Evolutionary conservation across 129 eudicot species (phyloP), one percentile per base, ranked within the genome.

Genomic region (Tanacetum coccineum): DNA sequence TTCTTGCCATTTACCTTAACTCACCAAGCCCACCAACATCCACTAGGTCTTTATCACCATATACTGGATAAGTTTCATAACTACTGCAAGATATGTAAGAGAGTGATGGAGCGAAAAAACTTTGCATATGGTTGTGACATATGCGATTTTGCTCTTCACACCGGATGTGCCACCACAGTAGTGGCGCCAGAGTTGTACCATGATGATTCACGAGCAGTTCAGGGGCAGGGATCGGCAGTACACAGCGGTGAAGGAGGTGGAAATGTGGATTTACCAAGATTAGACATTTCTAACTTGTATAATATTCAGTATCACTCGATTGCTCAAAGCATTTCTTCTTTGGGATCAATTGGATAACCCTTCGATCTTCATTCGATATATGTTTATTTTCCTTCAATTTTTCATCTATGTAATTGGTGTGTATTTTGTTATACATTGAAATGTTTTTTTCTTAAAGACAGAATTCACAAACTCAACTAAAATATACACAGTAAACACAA

Each of bases 121-220:
- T 84, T 85, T 85, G 78, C 68, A 0, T 87, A 74, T 63, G 22
- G 20, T 53, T 87, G 95, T 80, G 20, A 26, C 8, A 70, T 26
- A 4, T 87, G 95, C 69, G 82, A 81, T n/a, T 87, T 81, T 64
- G 59, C 70, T 15, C 73, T 78, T 39, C 87, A 87, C 59, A 82
- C 90, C 1, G 80, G 42, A 47, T 87, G 95, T 60, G 90, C 82
- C 9, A 82, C 95, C 20, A 79, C 59, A 4, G 86, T 81, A 72
- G 95, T 87, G 76, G 76, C 76, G 17, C 84, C 81, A 0, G 90
- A 83, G 67, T 59, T 81, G 72, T 82, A 87, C 36, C 71, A 71
- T 36, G 82, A 22, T 22, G 2, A 75, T 64, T 54, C 56, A 13
- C 67, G 80, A 3, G 47, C 67, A n/a, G 44, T 50, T 0, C 49